Evolutionary conservation across 176 grass and related monocot species (phyloP).

Genomic region (Tuctoria greenei): DNA sequence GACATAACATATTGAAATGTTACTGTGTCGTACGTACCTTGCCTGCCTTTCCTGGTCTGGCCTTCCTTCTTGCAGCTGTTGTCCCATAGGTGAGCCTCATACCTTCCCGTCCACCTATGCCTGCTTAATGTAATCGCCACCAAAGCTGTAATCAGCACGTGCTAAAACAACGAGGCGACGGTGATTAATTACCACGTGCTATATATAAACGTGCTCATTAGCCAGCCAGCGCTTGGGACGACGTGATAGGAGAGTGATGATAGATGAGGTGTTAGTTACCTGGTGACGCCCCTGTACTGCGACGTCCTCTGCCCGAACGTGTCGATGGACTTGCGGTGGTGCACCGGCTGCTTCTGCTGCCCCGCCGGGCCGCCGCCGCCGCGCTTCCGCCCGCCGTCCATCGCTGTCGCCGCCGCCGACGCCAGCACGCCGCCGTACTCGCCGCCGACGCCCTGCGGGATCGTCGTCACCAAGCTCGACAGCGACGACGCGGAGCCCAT

Average conservation of each 20-base stretch:
- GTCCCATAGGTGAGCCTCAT: slow-evolving; percentile 98
- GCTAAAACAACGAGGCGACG: background rate
- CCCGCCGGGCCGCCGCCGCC: slow-evolving; percentile 33
- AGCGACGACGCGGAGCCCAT: slow-evolving; percentile 87
- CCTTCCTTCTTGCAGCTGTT: slow-evolving; percentile 99
- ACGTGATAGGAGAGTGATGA: too few relatives aligned
- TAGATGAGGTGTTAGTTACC: too few relatives aligned
- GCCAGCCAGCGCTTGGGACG: too few relatives aligned
- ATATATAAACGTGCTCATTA: too few relatives aligned
- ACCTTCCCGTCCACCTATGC: slow-evolving; percentile 99
- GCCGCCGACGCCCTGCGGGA: slow-evolving; percentile 10
- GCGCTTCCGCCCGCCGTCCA: slow-evolving; percentile 70
- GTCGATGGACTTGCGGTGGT: slow-evolving; percentile 98
- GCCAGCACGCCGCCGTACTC: slow-evolving; percentile 19
- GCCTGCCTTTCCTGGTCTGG: slow-evolving; percentile 94
- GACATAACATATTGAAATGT: too few relatives aligned
- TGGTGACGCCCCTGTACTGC: slow-evolving; percentile 97
- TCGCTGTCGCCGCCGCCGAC: background rate
- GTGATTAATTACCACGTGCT: background rate
- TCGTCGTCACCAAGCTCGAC: slow-evolving; percentile 64
- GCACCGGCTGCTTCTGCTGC: slow-evolving; percentile 87
- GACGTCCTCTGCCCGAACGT: slow-evolving; percentile 98
- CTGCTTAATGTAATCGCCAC: slow-evolving; percentile 46
- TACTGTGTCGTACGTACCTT: too few relatives aligned
- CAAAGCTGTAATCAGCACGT: background rate